Conservation (phyloP, 192 early-diverging fungal species). For the Cetraspora pellucida region DNA sequence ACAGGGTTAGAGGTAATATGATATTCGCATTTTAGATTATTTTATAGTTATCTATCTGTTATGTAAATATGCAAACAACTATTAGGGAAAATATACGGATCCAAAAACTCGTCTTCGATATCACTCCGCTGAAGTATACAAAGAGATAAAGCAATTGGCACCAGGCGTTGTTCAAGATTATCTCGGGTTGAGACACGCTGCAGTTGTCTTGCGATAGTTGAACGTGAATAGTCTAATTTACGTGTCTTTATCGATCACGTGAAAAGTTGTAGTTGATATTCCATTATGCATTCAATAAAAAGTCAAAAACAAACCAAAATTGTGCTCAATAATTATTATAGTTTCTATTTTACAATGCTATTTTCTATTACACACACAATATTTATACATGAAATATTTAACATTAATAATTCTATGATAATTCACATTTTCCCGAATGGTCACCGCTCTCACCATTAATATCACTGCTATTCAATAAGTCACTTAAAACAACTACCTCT, state of each 20-base stretch:
- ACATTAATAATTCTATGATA: conserved; percentile 23
- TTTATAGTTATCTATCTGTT: neutral
- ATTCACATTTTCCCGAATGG: conserved; percentile 13
- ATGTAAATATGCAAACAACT: neutral
- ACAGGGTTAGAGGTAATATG: conserved; percentile 76
- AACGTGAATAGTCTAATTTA: neutral
- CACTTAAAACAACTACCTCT: neutral
- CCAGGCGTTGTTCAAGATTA: conserved; percentile 81
- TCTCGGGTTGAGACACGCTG: conserved; percentile 77
- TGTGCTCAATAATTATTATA: neutral
- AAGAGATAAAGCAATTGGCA: conserved; percentile 68
- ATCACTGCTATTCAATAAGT: neutral
- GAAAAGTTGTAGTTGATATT: no score
- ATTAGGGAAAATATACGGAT: conserved; percentile 77
- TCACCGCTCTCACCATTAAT: neutral
- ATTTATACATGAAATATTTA: neutral
- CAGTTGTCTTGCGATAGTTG: conserved; percentile 58
- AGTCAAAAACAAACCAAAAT: no score
- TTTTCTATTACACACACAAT: conserved; percentile 7
- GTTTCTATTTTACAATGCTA: conserved; percentile 14
- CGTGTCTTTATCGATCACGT: neutral
- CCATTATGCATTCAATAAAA: no score
- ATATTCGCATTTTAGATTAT: neutral
- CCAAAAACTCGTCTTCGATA: conserved; percentile 85
- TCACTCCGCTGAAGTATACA: conserved; percentile 80